phyloP scores from a whole-genome alignment of 805 yeast species.

The Martiniozyma abietophila region DNA sequence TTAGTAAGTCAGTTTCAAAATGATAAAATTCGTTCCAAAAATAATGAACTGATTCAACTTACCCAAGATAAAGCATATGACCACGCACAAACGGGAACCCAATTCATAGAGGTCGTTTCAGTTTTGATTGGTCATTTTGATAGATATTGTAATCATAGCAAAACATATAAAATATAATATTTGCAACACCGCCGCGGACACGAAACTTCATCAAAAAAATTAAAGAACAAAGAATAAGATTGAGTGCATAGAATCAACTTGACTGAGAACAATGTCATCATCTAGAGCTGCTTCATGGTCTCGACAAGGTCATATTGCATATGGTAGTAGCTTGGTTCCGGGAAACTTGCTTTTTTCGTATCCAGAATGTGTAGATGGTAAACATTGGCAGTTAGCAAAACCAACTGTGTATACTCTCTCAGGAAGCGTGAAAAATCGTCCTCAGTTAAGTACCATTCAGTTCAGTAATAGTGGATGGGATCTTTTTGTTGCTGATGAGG shows the following conservation, averaged over 20 bases:
- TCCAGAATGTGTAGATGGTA: slow-evolving; percentile 67
- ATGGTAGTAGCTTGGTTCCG: slow-evolving; percentile 25
- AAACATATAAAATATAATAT: too few species aligned
- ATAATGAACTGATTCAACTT: too few species aligned
- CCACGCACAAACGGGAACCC: slow-evolving; percentile 18
- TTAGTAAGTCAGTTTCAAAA: background rate
- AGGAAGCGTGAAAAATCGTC: slow-evolving; percentile 4
- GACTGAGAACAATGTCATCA: slow-evolving; percentile 6
- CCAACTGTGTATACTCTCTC: slow-evolving; percentile 30
- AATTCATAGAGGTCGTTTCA: too few species aligned
- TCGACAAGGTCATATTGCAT: slow-evolving; percentile 75
- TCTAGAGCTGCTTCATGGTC: slow-evolving; percentile 54
- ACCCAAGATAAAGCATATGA: slow-evolving; percentile 23
- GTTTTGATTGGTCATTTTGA: background rate
- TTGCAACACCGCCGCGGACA: too few species aligned
- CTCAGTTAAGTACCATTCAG: slow-evolving; percentile 31
- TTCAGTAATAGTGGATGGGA: slow-evolving; percentile 82
- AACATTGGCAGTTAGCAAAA: slow-evolving; percentile 65
- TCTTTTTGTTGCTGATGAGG: slow-evolving; percentile 65
- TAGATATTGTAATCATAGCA: too few species aligned
- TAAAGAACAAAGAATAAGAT: too few species aligned
- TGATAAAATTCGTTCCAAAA: too few species aligned
- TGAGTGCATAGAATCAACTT: slow-evolving; percentile 2
- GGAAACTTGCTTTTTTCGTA: slow-evolving; percentile 48
- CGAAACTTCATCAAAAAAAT: too few species aligned